These are phyloP conservation scores for Buxus sempervirens DNA, from an alignment of 164 flowering plant genomes.

Conservation along the genomic window DNA sequence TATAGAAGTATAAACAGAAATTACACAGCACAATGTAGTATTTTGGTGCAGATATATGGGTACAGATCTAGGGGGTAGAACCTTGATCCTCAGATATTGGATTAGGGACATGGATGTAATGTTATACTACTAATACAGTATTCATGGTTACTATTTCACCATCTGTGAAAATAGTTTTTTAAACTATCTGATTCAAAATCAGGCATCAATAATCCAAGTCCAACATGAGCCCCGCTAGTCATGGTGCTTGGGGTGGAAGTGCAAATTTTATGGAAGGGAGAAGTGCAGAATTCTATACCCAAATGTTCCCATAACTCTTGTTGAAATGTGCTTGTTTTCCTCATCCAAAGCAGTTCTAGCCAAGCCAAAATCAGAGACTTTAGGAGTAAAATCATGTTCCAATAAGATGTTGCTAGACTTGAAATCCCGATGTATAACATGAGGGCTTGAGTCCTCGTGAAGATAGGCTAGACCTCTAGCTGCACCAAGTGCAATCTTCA, in stretches of 20 bases:
- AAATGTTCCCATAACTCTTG: slow-evolving; percentile 92
- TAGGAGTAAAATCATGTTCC: slow-evolving; percentile 87
- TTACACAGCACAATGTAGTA: too few species aligned
- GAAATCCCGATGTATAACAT: slow-evolving; percentile 93
- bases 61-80: neutral
- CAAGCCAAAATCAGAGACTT: slow-evolving; percentile 93
- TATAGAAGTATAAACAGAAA: too few species aligned
- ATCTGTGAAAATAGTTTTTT: neutral
- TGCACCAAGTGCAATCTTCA: slow-evolving; percentile 94
- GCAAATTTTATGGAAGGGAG: neutral
- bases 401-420: slow-evolving; percentile 91
- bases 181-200: neutral
- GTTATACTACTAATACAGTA: neutral
- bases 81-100: too few species aligned
- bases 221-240: neutral
- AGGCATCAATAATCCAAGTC: neutral
- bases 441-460: slow-evolving; percentile 96
- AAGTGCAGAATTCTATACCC: slow-evolving; percentile 46
- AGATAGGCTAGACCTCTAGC: slow-evolving; percentile 95
- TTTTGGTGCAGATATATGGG: neutral
- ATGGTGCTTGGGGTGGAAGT: neutral
- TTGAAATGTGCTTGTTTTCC: slow-evolving; percentile 69
- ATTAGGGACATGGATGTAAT: too few species aligned
- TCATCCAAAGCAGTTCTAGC: slow-evolving; percentile 79
- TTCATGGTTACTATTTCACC: neutral